These are phyloP conservation scores for Trypanosomatidae sp. DNA, from an alignment of 208 protist species.

Conservation along the genomic window DNA sequence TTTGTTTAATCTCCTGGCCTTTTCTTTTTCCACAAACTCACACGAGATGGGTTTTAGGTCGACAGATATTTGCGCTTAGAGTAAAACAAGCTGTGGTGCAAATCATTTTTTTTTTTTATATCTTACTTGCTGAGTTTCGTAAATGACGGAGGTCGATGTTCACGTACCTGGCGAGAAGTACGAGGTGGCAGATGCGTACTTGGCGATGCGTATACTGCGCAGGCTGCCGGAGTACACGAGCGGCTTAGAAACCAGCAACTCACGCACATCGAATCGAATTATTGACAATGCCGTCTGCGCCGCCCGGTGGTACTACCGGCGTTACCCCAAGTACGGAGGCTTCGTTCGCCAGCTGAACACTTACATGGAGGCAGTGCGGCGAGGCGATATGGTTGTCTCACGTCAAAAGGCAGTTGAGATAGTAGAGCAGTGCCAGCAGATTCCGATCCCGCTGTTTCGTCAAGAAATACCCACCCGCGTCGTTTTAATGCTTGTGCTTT, in stretches of 20 bases:
- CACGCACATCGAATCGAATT: constrained; percentile 3
- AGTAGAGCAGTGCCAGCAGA: constrained; percentile 5
- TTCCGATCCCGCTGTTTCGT: too few species aligned
- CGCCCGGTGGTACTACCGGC: constrained; percentile 29
- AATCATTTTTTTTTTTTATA: too few species aligned
- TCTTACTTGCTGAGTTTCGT: not conserved
- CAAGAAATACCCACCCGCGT: too few species aligned
- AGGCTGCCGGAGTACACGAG: constrained; percentile 19
- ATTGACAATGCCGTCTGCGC: constrained; percentile 18
- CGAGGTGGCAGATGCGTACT: constrained; percentile 14
- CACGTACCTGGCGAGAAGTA: constrained; percentile 15
- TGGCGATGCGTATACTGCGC: constrained; percentile 22
- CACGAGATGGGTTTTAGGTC: too few species aligned
- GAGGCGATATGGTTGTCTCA: not conserved
- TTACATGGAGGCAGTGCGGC: constrained; percentile 17
- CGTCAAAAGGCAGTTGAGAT: constrained; percentile 15
- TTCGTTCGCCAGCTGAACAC: constrained; percentile 29
- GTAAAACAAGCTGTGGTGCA: too few species aligned
- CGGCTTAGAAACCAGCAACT: not conserved
- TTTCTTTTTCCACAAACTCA: too few species aligned
- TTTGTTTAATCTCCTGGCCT: too few species aligned
- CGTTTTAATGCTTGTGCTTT: too few species aligned
- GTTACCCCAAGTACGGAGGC: constrained; percentile 12
- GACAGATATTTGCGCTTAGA: too few species aligned
- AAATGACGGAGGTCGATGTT: not conserved